Conservation (phyloP, 139 green algal species). For the Asterochloris sp. region DNA sequence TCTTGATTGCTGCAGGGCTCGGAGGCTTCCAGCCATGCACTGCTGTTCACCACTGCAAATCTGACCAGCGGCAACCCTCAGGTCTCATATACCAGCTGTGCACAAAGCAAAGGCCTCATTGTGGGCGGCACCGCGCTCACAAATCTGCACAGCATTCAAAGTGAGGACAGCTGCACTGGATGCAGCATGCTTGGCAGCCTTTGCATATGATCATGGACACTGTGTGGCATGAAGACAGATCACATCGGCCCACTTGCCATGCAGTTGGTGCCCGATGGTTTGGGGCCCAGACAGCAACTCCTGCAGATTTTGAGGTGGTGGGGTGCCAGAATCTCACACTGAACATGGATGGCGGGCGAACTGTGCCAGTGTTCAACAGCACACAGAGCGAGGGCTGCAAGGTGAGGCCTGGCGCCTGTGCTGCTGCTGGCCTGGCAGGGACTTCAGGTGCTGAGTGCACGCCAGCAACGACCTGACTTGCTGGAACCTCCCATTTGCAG, state of each 20-base stretch:
- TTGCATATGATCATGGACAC: not conserved
- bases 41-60: constrained; percentile 7
- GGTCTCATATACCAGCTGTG: constrained; percentile 9
- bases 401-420: no score
- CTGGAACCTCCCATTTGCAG: not conserved
- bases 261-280: constrained; percentile 24
- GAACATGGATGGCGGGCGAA: not conserved
- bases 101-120: constrained; percentile 1
- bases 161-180: not conserved
- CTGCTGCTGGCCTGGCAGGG: not conserved
- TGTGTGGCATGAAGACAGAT: no score
- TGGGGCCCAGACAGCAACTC: not conserved
- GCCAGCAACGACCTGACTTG: not conserved
- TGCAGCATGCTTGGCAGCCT: no score
- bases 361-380: not conserved
- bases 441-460: not conserved
- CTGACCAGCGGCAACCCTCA: not conserved
- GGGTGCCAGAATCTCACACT: constrained; percentile 2
- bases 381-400: not conserved
- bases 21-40: not conserved
- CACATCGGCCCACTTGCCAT: not conserved
- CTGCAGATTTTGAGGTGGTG: constrained; percentile 7
- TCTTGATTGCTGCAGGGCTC: not conserved
- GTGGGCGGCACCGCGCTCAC: not conserved
- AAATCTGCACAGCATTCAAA: not conserved